Base-by-base conservation (phyloP, 2,329 filamentous ascomycete genomes). In the Penicillium sp. region DNA sequence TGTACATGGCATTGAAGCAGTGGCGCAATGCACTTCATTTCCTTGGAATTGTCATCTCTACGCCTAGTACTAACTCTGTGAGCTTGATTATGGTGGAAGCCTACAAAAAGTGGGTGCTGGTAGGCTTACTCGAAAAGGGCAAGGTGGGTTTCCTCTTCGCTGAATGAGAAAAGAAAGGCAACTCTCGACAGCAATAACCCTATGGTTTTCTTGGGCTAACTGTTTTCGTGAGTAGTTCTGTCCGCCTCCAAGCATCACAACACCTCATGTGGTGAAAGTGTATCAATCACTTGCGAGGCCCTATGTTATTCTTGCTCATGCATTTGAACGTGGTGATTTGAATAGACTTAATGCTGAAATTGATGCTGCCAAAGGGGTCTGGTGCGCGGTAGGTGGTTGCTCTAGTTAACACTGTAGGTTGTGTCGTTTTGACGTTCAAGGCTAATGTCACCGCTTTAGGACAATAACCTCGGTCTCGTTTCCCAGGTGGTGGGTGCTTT, bases 51-150 rank as follows among this genome's bases (percentile, higher is more conserved):
- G 83, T 85, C 43, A 79, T 96, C 37, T 84, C 87, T 3, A 86
- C 87, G 57, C 90, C 92, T 0, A 80, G 82, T 0, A 81, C 79
- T 51, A 87, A 86, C 21, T 78, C 81, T 33, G 81, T 85, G 37
- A 93, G 88, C 73, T 88, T 86, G 71, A 82, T 95, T 50, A 94
- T 94, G 89, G 81, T 89, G 4, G 91, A 96, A 64, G 90, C 91
- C 6, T 93, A 96, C 80, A 95, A 93, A 77, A 95, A 93, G 75
- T 97, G 91, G 89, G 72, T 95, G 9, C 78, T 99, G 17, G 82
- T 92, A 10, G 86, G 86, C 53, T 81, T 97, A 54, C 78, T 99
- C 19, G 80, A 84, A 7, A 78, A 86, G 53, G 93, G 92, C 63
- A 84, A 80, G 67, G 78, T 84, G 66, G 73, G 77, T 66, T n/a